Base-by-base conservation (phyloP, 1,284 basidiomycete species). In the Laetiporus sulphureus region DNA sequence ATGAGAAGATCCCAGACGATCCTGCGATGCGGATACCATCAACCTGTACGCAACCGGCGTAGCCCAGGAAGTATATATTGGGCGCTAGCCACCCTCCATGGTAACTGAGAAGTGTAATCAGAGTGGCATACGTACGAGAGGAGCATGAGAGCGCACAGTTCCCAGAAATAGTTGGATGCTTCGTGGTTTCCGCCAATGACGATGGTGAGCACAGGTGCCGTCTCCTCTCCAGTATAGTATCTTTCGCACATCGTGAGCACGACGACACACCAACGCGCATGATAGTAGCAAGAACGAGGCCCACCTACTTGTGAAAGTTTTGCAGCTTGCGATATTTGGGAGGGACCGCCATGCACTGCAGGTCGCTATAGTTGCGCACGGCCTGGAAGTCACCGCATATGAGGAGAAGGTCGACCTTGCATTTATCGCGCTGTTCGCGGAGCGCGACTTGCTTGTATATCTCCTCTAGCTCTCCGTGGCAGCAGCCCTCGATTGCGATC, bases 121-220 rank as follows among this genome's bases (percentile, higher is more conserved):
- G 10, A 5, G 5, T 22, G 7, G 15, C 24, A 13, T 15, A 16
- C 6, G 8, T 30, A 3, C 7, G 10, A 20, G 31, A 8, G 12
- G 15, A 11, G 7, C 4, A n/a, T 12, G 8, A 15, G 34, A 19
- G 66, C 88, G 65, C 56, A 93, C 84, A 97, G 67, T 61, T 99
- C 96, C 86, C 91, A 94, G 68, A 99, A 76, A 61, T 98, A 97
- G 58, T 93, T 96, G 41, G 91, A 94, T 3, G 92, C 92, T 65
- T 99, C 95, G 60, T 99, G 95, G 59, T 99, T 99, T 4, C 96
- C 96, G 16, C 96, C 96, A 55, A 99, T 96, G 39, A 98, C 82
- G 23, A 99, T 71, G 0, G 96, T 99, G 55, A 97, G 66, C 5
- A 96, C 64, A 0, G 94, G 93, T 0, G 95, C 95, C 5, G 59